phyloP scores from a whole-genome alignment of 1,284 basidiomycete species.

The Ceratobasidium sp. region DNA sequence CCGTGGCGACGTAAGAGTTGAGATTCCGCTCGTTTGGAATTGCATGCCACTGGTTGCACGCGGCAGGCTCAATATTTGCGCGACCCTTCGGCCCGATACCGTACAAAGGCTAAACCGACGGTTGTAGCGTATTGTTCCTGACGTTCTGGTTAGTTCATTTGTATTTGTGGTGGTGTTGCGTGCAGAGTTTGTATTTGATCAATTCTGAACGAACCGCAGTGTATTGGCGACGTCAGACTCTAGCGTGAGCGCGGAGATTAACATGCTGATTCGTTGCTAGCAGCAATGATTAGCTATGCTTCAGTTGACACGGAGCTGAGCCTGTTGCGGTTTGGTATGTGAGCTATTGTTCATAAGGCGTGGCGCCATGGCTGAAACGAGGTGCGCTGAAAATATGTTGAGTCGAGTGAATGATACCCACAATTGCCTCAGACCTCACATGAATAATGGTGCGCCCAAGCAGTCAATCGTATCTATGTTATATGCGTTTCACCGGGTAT shows the following conservation, averaged over 20 bases:
- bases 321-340: neutral
- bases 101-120: neutral
- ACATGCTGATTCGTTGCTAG: no score
- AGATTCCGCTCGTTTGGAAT: no score
- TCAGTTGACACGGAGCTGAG: neutral
- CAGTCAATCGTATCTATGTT: neutral
- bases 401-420: neutral
- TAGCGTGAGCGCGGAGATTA: no score
- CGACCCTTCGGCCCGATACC: neutral
- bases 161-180: neutral
- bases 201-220: no score
- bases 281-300: neutral
- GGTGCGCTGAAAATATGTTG: neutral
- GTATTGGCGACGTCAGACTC: no score
- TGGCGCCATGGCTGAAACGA: constrained; percentile 1
- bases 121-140: neutral
- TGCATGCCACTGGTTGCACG: neutral
- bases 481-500: neutral
- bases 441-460: no score
- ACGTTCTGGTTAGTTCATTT: neutral
- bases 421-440: no score
- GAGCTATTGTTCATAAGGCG: neutral
- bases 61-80: neutral
- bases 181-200: neutral
- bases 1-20: neutral